Evolutionary conservation across 1,284 basidiomycete species (phyloP), one percentile per base, ranked within the genome.

Genomic region (Anthracocystis walkeri): DNA sequence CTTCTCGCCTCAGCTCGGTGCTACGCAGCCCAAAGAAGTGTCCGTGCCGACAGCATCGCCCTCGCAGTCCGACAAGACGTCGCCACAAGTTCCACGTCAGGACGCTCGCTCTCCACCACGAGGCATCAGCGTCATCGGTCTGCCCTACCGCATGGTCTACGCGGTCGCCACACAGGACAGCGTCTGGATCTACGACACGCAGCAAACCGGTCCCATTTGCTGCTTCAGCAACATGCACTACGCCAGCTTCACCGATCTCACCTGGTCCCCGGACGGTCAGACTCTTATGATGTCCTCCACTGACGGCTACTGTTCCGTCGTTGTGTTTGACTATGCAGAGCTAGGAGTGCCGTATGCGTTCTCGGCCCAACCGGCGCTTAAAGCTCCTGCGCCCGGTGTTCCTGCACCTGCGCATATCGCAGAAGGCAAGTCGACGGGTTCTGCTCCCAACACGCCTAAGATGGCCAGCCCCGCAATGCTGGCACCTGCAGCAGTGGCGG

Each of bases 141-240:
- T 98, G 55, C 93, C 95, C 0, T 97, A 98, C 85, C 89, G 96
- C 50, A 93, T 98, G 91, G 86, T 98, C 45, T 99, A 93, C 83
- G 95, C 97, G 0, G 93, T 99, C 10, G 93, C 95, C 46, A 98
- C 96, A 25, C 97, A 95, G 90, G 96, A 99, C 85, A 92, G 93
- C 1, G 91, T 99, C 23, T 90, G 93, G 59, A 92, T 99, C 62
- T 96, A 99, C 86, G 96, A 99, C 85, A 98, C 96, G 4, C 96
- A 99, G 86, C 96, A 99, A 87, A 89, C 93, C 1, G 90, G 92
- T 0, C 97, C 96, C 0, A 90, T 98, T 46, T 95, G 94, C 84
- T 88, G 98, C 81, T 90, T 99, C 82, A 93, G 92, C 58, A 97
- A 97, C 83, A 87, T 99, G 77, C 96, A 99, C 87, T 99, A 97